Conservation (phyloP, 2,329 filamentous ascomycete species). For the Calcarisporium arbuscula region DNA sequence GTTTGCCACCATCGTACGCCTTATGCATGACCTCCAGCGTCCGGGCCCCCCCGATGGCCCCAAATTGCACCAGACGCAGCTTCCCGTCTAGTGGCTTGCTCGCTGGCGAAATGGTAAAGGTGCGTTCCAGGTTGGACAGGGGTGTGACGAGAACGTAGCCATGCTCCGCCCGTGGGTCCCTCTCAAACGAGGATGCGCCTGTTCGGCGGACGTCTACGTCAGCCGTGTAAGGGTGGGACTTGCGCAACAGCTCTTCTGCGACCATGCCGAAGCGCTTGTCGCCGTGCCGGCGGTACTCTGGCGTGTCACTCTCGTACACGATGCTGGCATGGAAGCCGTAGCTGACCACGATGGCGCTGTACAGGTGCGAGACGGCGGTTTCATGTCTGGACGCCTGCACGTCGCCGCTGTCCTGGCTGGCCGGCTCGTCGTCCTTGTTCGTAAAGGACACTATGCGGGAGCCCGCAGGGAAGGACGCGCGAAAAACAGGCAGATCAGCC, state of each 20-base stretch:
- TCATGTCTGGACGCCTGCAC: slow-evolving; percentile 18
- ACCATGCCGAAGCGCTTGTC: slow-evolving; percentile 78
- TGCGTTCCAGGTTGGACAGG: slow-evolving; percentile 75
- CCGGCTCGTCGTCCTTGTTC: slow-evolving; percentile 4
- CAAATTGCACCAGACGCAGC: slow-evolving; percentile 70
- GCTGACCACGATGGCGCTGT: slow-evolving; percentile 79
- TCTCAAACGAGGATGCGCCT: slow-evolving; percentile 6
- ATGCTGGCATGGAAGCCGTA: slow-evolving; percentile 87
- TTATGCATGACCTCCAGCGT: slow-evolving; percentile 72
- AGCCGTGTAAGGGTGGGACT: slow-evolving; percentile 45
- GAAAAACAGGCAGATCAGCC: slow-evolving; percentile 54
- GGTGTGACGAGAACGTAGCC: slow-evolving; percentile 71
- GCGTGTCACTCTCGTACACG: slow-evolving; percentile 85
- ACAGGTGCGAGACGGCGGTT: slow-evolving; percentile 35
- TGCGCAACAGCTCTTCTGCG: slow-evolving; percentile 63
- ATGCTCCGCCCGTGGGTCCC: slow-evolving; percentile 43
- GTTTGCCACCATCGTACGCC: slow-evolving; percentile 52
- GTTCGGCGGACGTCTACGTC: slow-evolving; percentile 28
- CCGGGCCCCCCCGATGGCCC: slow-evolving; percentile 54
- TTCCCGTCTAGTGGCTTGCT: slow-evolving; percentile 64
- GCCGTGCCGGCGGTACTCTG: slow-evolving; percentile 71
- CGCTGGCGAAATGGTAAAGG: slow-evolving; percentile 73
- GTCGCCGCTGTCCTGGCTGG: neutral
- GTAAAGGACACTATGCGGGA: slow-evolving; percentile 38
- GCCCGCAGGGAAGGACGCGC: slow-evolving; percentile 53